Evolutionary conservation across 192 early-diverging fungal species (phyloP).

Genomic region (Paraglomus occultum): DNA sequence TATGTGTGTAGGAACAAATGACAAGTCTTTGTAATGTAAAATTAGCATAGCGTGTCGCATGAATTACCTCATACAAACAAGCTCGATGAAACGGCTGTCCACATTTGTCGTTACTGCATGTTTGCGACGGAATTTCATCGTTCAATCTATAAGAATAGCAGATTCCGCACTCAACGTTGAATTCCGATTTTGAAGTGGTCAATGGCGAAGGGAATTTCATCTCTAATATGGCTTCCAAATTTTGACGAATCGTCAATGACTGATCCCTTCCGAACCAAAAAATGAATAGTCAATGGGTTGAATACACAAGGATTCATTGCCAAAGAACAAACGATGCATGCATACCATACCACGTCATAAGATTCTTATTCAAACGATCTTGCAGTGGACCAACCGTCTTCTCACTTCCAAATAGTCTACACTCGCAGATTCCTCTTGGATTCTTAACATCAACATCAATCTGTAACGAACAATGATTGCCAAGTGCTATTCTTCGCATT

Average conservation of each 20-base stretch:
- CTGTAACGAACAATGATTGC: conserved; percentile 28
- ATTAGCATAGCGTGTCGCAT: not conserved
- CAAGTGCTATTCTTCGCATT: conserved; percentile 20
- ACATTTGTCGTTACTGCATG: conserved; percentile 28
- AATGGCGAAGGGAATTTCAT: conserved; percentile 22
- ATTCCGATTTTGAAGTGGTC: conserved; percentile 10
- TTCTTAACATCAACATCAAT: conserved; percentile 6
- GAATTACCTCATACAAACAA: conserved; percentile 19
- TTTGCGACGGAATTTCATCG: conserved; percentile 17
- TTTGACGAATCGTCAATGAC: conserved; percentile 10
- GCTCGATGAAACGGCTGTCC: conserved; percentile 20
- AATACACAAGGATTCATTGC: not conserved
- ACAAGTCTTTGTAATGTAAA: not conserved
- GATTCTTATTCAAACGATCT: conserved; percentile 8
- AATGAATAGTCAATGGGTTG: not conserved
- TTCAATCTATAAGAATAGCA: conserved; percentile 26
- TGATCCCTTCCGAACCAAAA: conserved; percentile 2
- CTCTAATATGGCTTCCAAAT: conserved; percentile 23
- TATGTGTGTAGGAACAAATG: not conserved
- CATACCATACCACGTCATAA: conserved; percentile 9
- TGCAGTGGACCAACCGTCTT: conserved; percentile 4
- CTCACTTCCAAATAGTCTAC: conserved; percentile 15
- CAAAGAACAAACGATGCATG: not conserved
- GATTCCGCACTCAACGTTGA: conserved; percentile 25
- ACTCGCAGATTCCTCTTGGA: conserved; percentile 9